Evolutionary conservation across 1,139 yeast genomes (phyloP).

Genomic region (Protomyces gravidus): DNA sequence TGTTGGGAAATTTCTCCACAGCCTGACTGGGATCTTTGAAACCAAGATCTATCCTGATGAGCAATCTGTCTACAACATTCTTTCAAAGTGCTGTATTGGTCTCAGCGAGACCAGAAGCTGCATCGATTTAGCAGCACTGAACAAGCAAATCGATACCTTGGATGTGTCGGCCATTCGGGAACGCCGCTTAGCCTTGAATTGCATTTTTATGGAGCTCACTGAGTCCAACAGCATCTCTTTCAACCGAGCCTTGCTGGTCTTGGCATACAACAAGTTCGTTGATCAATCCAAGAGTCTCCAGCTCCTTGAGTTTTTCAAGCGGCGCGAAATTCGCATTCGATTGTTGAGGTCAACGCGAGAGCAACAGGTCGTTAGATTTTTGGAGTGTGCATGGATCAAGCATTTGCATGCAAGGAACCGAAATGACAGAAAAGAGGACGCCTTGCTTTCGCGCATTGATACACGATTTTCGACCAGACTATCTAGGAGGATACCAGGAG

Average conservation of each 20-base stretch:
- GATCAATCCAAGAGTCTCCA: constrained; percentile 18
- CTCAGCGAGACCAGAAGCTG: not conserved
- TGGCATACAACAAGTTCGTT: constrained; percentile 21
- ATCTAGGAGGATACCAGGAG: no score
- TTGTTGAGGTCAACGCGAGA: not conserved
- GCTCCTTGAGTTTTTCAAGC: constrained; percentile 10
- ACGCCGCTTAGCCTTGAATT: constrained; percentile 52
- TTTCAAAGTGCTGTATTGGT: constrained; percentile 36
- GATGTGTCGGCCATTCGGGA: constrained; percentile 54
- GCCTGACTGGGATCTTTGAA: constrained; percentile 68
- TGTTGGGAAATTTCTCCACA: constrained; percentile 57
- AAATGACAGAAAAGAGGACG: no score
- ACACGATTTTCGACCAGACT: no score
- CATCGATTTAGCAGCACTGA: constrained; percentile 7
- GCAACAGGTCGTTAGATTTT: constrained; percentile 4
- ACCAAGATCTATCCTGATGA: constrained; percentile 45
- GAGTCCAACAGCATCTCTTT: constrained; percentile 36
- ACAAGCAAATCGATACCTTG: constrained; percentile 42
- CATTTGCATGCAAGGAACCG: no score
- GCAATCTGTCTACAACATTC: constrained; percentile 39
- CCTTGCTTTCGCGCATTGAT: no score
- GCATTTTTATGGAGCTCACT: constrained; percentile 60
- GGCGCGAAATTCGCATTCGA: constrained; percentile 10
- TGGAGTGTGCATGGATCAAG: not conserved
- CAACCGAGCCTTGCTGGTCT: constrained; percentile 8